A percentile compares a stretch with the other conserved stretches of the same genome.
These are phyloP conservation scores for Echites panduratus DNA, from an alignment of 257 asterid species.

Conservation along the genomic window DNA sequence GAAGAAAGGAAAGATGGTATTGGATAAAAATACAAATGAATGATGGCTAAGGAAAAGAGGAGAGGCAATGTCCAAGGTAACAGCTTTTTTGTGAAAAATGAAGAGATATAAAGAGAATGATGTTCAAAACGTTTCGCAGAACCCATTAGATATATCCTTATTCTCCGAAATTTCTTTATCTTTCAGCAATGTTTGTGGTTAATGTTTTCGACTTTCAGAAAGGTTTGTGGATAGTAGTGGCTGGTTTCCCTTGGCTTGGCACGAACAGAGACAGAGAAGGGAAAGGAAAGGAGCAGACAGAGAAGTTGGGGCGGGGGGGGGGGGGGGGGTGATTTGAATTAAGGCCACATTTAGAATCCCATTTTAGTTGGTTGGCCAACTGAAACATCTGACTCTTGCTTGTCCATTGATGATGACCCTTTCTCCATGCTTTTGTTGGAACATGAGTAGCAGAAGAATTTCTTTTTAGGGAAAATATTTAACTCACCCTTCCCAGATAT, in stretches of 20 bases:
- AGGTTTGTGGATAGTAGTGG: background rate
- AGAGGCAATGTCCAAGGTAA: slow-evolving; percentile 30
- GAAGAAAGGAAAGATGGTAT: slow-evolving; percentile 21
- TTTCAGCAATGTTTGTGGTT: background rate
- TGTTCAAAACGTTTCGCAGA: slow-evolving; percentile 27
- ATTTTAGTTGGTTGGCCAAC: background rate
- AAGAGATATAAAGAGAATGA: slow-evolving; percentile 13
- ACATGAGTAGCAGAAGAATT: background rate
- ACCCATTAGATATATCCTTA: slow-evolving; percentile 24
- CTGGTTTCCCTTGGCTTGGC: background rate
- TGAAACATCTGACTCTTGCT: background rate
- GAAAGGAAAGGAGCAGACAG: background rate
- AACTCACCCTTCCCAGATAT: no score
- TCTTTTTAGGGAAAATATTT: background rate
- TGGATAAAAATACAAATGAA: slow-evolving; percentile 37
- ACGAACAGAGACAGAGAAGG: background rate
- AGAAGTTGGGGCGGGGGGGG: background rate
- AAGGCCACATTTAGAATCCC: background rate
- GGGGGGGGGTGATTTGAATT: background rate
- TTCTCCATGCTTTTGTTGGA: background rate
- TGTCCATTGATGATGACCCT: background rate
- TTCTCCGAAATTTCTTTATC: background rate
- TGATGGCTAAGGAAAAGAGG: slow-evolving; percentile 36
- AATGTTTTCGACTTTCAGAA: background rate
- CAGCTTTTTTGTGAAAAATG: slow-evolving; percentile 19